Evolutionary conservation across 2,329 filamentous ascomycete genomes (phyloP).

Genomic region (Aspergillus amoenus): DNA sequence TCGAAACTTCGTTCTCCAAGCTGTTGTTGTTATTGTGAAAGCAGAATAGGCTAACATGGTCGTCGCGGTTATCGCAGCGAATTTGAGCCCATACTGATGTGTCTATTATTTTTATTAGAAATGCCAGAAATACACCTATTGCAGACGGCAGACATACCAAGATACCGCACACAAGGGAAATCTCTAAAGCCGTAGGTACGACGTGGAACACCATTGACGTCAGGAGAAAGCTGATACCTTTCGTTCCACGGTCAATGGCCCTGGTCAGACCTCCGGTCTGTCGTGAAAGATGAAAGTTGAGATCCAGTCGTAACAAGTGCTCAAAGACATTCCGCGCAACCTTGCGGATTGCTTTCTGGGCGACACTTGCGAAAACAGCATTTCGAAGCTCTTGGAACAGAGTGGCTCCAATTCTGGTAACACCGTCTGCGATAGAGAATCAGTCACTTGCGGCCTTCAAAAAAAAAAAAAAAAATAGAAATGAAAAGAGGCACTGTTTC

Average conservation of each 20-base stretch:
- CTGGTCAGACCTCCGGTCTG: slow-evolving; percentile 93
- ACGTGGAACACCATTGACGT: slow-evolving; percentile 99
- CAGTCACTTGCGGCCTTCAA: slow-evolving; percentile 5
- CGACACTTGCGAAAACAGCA: slow-evolving; percentile 93
- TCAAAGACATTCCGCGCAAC: slow-evolving; percentile 92
- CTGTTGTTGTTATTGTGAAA: slow-evolving; percentile 96
- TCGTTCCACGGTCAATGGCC: slow-evolving; percentile 94
- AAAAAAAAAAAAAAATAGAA: not conserved
- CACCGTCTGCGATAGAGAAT: slow-evolving; percentile 60
- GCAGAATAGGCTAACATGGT: slow-evolving; percentile 94
- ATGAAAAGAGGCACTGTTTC: slow-evolving; percentile 19
- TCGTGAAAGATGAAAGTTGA: slow-evolving; percentile 89
- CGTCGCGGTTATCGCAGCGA: slow-evolving; percentile 81
- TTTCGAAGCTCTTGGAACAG: slow-evolving; percentile 93
- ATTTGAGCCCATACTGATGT: slow-evolving; percentile 89
- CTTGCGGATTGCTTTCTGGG: slow-evolving; percentile 89
- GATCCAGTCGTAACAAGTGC: slow-evolving; percentile 81
- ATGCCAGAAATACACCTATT: not conserved
- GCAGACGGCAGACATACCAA: slow-evolving; percentile 50
- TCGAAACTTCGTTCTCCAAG: slow-evolving; percentile 95
- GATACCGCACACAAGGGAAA: slow-evolving; percentile 92
- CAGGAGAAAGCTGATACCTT: slow-evolving; percentile 94
- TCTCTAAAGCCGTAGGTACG: slow-evolving; percentile 88
- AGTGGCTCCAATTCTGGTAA: slow-evolving; percentile 82
- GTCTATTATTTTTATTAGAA: slow-evolving; percentile 52